phyloP scores from a whole-genome alignment of 2,329 filamentous ascomycete genomes.

The Mollisia scopiformis region DNA sequence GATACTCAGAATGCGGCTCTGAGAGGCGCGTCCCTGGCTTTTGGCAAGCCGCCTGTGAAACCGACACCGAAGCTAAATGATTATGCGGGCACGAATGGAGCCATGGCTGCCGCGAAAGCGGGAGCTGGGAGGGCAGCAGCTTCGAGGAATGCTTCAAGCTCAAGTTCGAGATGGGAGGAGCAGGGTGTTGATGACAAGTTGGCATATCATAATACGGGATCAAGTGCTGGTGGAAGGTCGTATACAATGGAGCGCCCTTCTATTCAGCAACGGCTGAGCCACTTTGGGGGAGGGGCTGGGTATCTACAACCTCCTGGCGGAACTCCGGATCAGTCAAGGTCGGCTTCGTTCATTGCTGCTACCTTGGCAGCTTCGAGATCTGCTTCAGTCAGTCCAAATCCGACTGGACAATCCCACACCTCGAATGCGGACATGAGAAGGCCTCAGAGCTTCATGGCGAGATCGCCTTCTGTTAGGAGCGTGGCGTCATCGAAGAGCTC shows the following conservation, averaged over 20 bases:
- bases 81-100: conserved; percentile 46
- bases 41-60: conserved; percentile 46
- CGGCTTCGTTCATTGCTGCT: conserved; percentile 64
- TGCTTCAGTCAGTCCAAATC: conserved; percentile 52
- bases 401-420: conserved; percentile 31
- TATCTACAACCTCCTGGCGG: conserved; percentile 24
- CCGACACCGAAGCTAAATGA: conserved; percentile 41
- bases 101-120: conserved; percentile 47
- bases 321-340: conserved; percentile 40
- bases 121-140: conserved; percentile 8
- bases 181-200: conserved; percentile 8
- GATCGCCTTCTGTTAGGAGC: conserved; percentile 26
- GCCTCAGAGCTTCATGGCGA: neutral
- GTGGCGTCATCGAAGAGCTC: conserved; percentile 24
- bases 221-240: conserved; percentile 21
- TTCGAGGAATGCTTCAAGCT: neutral
- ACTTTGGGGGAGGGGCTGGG: conserved; percentile 16
- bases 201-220: conserved; percentile 23
- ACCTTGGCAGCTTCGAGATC: conserved; percentile 65
- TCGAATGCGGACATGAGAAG: conserved; percentile 6
- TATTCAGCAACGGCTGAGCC: conserved; percentile 17
- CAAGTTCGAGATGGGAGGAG: conserved; percentile 38
- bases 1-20: conserved; percentile 39
- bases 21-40: conserved; percentile 50
- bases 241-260: conserved; percentile 17